Conservation (phyloP, 2,329 filamentous ascomycete species). For the Scolecobasidium constrictum region DNA sequence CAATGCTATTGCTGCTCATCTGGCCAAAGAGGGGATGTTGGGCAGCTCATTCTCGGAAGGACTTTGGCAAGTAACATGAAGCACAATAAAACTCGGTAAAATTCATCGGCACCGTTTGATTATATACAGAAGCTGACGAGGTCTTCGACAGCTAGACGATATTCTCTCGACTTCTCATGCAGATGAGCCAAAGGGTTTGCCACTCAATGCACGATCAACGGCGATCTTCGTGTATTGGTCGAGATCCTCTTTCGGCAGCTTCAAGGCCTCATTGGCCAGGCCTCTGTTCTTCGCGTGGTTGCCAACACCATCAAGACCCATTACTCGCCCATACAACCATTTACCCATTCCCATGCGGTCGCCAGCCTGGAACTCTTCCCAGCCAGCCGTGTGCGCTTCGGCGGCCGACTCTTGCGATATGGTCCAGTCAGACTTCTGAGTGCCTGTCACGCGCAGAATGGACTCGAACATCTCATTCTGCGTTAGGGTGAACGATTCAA, state of each 20-base stretch:
- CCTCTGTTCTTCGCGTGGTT: constrained; percentile 21
- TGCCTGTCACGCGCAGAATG: constrained; percentile 22
- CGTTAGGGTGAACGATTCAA: constrained; percentile 24
- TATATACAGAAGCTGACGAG: too few relatives aligned
- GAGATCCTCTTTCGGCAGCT: constrained; percentile 46
- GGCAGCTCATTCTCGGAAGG: too few relatives aligned
- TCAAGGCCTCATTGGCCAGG: constrained; percentile 40
- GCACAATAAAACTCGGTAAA: too few relatives aligned
- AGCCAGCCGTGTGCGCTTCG: constrained; percentile 13
- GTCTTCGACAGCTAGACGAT: too few relatives aligned
- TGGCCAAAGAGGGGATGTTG: too few relatives aligned
- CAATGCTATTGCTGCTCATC: too few relatives aligned
- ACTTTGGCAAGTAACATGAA: too few relatives aligned
- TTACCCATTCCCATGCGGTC: constrained; percentile 11
- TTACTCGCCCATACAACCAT: constrained; percentile 12
- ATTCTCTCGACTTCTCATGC: too few relatives aligned
- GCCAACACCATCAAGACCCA: constrained; percentile 9
- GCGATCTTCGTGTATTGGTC: constrained; percentile 44
- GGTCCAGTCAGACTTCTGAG: constrained; percentile 24
- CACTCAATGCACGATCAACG: constrained; percentile 32
- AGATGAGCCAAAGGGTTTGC: too few relatives aligned
- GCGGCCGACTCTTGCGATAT: constrained; percentile 16
- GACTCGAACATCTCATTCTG: constrained; percentile 27
- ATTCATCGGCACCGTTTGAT: too few relatives aligned
- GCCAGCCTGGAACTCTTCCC: constrained; percentile 10